These are phyloP conservation scores for Thuja plicata DNA, from an alignment of 83 land plant genomes.

Conservation along the genomic window DNA sequence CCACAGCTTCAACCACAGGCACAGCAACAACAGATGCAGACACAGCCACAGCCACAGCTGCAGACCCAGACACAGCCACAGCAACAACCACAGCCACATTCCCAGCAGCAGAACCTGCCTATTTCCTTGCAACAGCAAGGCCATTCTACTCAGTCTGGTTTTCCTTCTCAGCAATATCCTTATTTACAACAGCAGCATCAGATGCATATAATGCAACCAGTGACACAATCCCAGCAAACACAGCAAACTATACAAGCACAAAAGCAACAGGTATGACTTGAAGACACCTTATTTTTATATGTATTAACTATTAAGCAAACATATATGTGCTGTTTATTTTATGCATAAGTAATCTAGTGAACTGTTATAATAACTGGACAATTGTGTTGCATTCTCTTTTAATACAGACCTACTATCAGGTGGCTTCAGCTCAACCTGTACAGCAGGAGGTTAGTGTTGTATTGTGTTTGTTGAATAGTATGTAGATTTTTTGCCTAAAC, in stretches of 20 bases:
- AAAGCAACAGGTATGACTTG: constrained; percentile 57
- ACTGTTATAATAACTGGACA: background rate
- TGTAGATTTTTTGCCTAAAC: background rate
- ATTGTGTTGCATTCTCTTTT: background rate
- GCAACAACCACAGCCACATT: constrained; percentile 55
- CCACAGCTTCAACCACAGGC: background rate
- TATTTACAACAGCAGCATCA: constrained; percentile 31
- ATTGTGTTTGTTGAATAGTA: background rate
- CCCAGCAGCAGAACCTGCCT: constrained; percentile 73
- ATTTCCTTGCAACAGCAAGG: constrained; percentile 16
- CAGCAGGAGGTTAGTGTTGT: constrained; percentile 27
- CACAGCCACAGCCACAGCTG: background rate
- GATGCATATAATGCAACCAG: constrained; percentile 29
- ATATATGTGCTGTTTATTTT: background rate
- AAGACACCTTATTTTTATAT: background rate
- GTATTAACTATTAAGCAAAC: background rate
- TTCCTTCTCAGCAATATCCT: constrained; percentile 12
- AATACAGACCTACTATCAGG: constrained; percentile 35
- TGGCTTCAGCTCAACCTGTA: constrained; percentile 22
- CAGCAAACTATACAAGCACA: constrained; percentile 46
- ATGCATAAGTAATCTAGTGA: background rate
- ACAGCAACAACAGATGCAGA: background rate
- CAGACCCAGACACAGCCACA: constrained; percentile 4
- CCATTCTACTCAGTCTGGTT: constrained; percentile 22
- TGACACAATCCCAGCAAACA: constrained; percentile 27